Percentiles rank a stretch among this genome's conserved stretches.
Evolutionary conservation across 2,329 filamentous ascomycete genomes (phyloP).

Genomic region (Grosmannia huntii): DNA sequence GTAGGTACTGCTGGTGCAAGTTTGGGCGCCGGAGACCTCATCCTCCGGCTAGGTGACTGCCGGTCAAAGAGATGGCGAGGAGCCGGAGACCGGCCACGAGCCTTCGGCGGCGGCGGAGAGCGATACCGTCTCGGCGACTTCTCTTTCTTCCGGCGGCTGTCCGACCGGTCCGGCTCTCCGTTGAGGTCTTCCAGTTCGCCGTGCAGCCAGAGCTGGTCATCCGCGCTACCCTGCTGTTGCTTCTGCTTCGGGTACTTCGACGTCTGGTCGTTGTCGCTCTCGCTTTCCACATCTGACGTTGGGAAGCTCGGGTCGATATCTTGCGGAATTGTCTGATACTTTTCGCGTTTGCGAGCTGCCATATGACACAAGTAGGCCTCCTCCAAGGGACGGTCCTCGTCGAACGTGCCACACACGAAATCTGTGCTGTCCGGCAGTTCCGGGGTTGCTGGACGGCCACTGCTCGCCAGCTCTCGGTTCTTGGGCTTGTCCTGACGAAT

Average conservation of each 20-base stretch:
- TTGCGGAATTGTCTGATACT: constrained; percentile 75
- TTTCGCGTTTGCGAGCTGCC: constrained; percentile 67
- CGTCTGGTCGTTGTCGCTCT: constrained; percentile 56
- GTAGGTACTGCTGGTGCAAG: constrained; percentile 13
- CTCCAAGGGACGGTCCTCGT: constrained; percentile 90
- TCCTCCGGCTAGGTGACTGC: constrained; percentile 52
- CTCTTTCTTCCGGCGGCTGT: constrained; percentile 36
- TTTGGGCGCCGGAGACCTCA: constrained; percentile 55
- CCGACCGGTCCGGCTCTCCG: constrained; percentile 39
- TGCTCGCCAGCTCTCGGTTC: constrained; percentile 26
- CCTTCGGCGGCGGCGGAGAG: constrained; percentile 40
- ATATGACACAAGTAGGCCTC: constrained; percentile 81
- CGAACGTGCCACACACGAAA: constrained; percentile 95
- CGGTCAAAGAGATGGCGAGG: constrained; percentile 48
- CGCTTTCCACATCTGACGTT: constrained; percentile 80
- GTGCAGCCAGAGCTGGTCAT: constrained; percentile 56
- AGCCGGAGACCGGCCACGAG: constrained; percentile 40
- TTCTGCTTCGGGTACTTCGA: constrained; percentile 9
- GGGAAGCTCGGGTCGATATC: constrained; percentile 97
- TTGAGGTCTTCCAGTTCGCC: constrained; percentile 57
- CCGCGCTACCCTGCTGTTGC: constrained; percentile 45
- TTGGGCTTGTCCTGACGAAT: constrained; percentile 20
- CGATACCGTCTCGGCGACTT: constrained; percentile 50
- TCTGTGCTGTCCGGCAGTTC: constrained; percentile 95
- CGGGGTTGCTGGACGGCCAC: constrained; percentile 55